These are phyloP conservation scores for Glycine soja DNA, from an alignment of 306 rosid genomes.

Conservation along the genomic window DNA sequence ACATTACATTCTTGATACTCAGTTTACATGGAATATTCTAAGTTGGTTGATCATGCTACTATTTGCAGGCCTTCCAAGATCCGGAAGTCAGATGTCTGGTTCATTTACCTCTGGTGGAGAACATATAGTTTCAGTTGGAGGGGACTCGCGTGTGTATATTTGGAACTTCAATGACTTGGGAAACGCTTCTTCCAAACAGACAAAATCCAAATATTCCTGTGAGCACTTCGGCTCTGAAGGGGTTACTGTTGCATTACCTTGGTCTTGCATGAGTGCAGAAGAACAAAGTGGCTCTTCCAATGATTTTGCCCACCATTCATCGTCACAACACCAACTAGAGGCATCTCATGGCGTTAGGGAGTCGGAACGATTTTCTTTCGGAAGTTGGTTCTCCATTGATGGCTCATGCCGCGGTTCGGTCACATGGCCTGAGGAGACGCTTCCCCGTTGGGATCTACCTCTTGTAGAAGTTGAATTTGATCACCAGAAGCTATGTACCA, in stretches of 20 bases:
- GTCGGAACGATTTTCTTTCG: constrained; percentile 58
- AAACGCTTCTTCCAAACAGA: constrained; percentile 48
- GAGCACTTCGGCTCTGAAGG: constrained; percentile 78
- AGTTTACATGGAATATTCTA: constrained; percentile 31
- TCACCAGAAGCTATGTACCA: constrained; percentile 25
- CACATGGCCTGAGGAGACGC: constrained; percentile 95
- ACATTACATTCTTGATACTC: neutral
- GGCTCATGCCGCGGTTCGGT: constrained; percentile 63
- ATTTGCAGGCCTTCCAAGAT: constrained; percentile 69
- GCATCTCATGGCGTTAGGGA: constrained; percentile 47
- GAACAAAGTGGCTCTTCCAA: constrained; percentile 27
- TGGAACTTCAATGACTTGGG: constrained; percentile 63
- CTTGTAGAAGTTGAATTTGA: constrained; percentile 48
- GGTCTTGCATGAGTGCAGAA: constrained; percentile 65
- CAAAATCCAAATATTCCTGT: constrained; percentile 63
- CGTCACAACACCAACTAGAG: constrained; percentile 36
- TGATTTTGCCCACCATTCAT: constrained; percentile 24
- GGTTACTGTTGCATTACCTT: constrained; percentile 78
- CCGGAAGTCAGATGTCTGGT: constrained; percentile 81
- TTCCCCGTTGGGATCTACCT: constrained; percentile 62
- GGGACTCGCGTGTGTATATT: constrained; percentile 75
- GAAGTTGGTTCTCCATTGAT: constrained; percentile 77
- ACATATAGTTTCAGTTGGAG: constrained; percentile 79
- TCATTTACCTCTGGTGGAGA: constrained; percentile 70
- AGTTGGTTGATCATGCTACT: constrained; percentile 40